These are phyloP conservation scores for Komagataella ulmi DNA, from an alignment of 805 yeast species.

Conservation along the genomic window DNA sequence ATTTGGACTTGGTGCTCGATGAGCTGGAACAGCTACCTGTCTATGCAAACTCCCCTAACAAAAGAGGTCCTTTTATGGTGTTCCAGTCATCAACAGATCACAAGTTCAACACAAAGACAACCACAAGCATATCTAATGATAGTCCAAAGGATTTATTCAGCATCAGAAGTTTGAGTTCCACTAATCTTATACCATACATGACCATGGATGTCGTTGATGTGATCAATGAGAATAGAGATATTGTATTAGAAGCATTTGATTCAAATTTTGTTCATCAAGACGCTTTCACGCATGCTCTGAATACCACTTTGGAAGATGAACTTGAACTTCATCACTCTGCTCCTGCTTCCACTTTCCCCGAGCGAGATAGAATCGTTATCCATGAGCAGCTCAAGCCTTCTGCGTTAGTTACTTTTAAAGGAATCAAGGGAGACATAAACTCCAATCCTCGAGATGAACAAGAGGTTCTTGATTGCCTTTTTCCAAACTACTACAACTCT, in stretches of 20 bases:
- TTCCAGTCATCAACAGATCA: neutral
- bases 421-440: slow-evolving; percentile 11
- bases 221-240: neutral
- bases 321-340: neutral
- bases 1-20: slow-evolving; percentile 24
- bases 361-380: slow-evolving; percentile 15
- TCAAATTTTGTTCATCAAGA: neutral
- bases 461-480: slow-evolving; percentile 10
- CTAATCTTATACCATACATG: neutral
- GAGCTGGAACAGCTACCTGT: slow-evolving; percentile 4
- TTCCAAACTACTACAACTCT: slow-evolving; percentile 5
- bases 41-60: neutral
- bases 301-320: neutral
- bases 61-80: neutral
- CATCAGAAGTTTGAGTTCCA: neutral
- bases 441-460: slow-evolving; percentile 9
- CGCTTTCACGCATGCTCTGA: neutral
- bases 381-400: slow-evolving; percentile 17
- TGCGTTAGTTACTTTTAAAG: slow-evolving; percentile 16
- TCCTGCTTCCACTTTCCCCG: slow-evolving; percentile 8
- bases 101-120: neutral
- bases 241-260: neutral
- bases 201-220: neutral
- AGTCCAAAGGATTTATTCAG: neutral
- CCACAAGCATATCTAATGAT: neutral